phyloP scores from a whole-genome alignment of 306 rosid species.

The Chamaecrista fasciculata region DNA sequence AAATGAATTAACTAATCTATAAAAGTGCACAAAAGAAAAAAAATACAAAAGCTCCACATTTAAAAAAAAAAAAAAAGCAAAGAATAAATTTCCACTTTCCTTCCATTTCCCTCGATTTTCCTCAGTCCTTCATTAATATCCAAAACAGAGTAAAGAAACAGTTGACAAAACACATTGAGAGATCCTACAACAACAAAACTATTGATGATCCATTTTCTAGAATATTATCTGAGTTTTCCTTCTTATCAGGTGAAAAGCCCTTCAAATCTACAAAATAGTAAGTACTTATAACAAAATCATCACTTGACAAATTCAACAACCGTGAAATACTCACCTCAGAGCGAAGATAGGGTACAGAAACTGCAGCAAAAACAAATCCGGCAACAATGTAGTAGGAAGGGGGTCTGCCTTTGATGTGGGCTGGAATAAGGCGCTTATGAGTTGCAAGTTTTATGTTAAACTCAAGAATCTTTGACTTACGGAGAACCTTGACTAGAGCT shows the following conservation, averaged over 20 bases:
- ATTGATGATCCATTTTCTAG: neutral
- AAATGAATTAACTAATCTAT: slow-evolving; percentile 4
- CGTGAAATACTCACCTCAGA: slow-evolving; percentile 59
- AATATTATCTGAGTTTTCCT: neutral
- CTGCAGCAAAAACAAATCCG: slow-evolving; percentile 74
- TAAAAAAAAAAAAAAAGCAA: too few relatives aligned
- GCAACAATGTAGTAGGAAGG: slow-evolving; percentile 90
- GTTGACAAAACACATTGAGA: neutral
- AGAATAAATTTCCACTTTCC: too few relatives aligned
- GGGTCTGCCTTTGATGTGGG: slow-evolving; percentile 74
- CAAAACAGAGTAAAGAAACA: neutral
- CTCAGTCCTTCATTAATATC: neutral
- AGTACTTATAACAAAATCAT: neutral
- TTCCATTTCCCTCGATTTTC: too few relatives aligned
- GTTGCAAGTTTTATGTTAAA: slow-evolving; percentile 57
- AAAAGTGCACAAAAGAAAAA: too few relatives aligned
- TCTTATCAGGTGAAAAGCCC: neutral
- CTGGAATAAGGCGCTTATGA: slow-evolving; percentile 74
- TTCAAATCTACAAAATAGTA: neutral
- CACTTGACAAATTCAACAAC: neutral
- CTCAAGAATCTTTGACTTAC: slow-evolving; percentile 46
- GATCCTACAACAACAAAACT: neutral
- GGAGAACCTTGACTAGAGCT: slow-evolving; percentile 59
- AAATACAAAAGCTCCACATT: too few relatives aligned
- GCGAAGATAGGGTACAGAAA: slow-evolving; percentile 83